Evolutionary conservation across 2,329 filamentous ascomycete genomes (phyloP).

Genomic region (Penicillium sp.): DNA sequence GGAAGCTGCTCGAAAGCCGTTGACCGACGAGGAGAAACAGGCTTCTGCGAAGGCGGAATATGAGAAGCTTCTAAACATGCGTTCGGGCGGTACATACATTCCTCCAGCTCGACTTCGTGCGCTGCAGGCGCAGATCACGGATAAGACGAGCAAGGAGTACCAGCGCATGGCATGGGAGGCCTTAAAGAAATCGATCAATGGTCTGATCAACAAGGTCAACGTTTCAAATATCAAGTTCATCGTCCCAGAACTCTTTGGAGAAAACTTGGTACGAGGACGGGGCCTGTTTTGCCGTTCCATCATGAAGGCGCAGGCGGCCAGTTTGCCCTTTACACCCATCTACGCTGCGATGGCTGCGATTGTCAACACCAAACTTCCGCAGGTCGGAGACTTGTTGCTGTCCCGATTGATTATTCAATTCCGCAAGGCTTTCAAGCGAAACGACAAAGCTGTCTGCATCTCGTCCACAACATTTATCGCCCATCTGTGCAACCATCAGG

Average conservation of each 20-base stretch:
- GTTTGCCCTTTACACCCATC: slow-evolving; percentile 92
- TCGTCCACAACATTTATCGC: slow-evolving; percentile 93
- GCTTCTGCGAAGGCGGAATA: slow-evolving; percentile 88
- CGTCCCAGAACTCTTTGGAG: slow-evolving; percentile 89
- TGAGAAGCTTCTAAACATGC: slow-evolving; percentile 85
- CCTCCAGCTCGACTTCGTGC: slow-evolving; percentile 86
- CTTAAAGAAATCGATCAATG: slow-evolving; percentile 97
- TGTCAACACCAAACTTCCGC: slow-evolving; percentile 94
- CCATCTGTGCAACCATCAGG: slow-evolving; percentile 93
- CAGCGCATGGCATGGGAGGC: slow-evolving; percentile 99
- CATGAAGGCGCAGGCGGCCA: slow-evolving; percentile 97
- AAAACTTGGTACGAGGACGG: slow-evolving; percentile 87
- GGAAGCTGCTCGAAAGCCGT: slow-evolving; percentile 50
- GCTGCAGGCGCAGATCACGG: slow-evolving; percentile 93
- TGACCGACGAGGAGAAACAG: slow-evolving; percentile 78
- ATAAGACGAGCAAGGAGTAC: slow-evolving; percentile 94
- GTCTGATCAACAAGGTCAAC: slow-evolving; percentile 98
- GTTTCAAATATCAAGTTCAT: slow-evolving; percentile 97
- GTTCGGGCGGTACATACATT: slow-evolving; percentile 94
- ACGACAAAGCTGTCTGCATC: slow-evolving; percentile 94
- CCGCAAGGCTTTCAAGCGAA: slow-evolving; percentile 90
- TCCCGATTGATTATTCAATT: slow-evolving; percentile 87
- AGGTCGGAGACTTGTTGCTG: slow-evolving; percentile 87
- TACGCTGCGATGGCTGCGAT: slow-evolving; percentile 95
- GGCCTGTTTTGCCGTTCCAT: slow-evolving; percentile 93